phyloP scores from a whole-genome alignment of 2,329 filamentous ascomycete species.

The Sporothrix phasma region DNA sequence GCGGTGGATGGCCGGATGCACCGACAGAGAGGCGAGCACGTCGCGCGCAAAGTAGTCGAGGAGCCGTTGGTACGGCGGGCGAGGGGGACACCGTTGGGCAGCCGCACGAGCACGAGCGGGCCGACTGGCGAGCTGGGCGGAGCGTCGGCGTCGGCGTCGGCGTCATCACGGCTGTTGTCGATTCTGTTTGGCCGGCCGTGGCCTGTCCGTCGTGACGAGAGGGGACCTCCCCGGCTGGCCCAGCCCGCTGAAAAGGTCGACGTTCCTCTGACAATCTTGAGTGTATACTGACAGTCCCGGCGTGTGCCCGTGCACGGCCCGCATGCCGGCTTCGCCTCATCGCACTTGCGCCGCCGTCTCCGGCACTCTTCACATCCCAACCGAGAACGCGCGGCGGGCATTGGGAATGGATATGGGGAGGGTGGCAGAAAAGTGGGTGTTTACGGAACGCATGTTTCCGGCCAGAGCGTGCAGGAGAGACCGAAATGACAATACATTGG shows the following conservation, averaged over 20 bases:
- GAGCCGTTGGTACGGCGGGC: conserved; percentile 13
- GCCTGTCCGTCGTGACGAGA: background rate
- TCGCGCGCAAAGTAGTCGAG: conserved; percentile 16
- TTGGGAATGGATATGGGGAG: background rate
- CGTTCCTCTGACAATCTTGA: conserved; percentile 13
- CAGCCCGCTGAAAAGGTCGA: background rate
- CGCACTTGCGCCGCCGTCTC: conserved; percentile 14
- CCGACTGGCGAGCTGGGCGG: background rate
- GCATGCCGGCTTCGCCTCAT: conserved; percentile 13
- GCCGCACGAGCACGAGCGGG: background rate
- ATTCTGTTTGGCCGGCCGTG: background rate
- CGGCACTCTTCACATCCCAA: conserved; percentile 16
- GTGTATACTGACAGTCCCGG: conserved; percentile 13
- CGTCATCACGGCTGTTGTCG: background rate
- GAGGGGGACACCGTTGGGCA: conserved; percentile 12
- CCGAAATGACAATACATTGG: background rate
- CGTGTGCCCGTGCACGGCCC: background rate
- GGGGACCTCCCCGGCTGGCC: too few species aligned
- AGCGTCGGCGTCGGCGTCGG: background rate
- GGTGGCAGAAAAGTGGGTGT: background rate
- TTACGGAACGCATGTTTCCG: background rate
- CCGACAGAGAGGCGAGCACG: conserved; percentile 12
- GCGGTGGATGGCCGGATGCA: conserved; percentile 13
- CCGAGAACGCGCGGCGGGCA: conserved; percentile 6
- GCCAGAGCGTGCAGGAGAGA: background rate